Base-by-base conservation (phyloP, 331 rosid genomes). In the Telfairia occidentalis region DNA sequence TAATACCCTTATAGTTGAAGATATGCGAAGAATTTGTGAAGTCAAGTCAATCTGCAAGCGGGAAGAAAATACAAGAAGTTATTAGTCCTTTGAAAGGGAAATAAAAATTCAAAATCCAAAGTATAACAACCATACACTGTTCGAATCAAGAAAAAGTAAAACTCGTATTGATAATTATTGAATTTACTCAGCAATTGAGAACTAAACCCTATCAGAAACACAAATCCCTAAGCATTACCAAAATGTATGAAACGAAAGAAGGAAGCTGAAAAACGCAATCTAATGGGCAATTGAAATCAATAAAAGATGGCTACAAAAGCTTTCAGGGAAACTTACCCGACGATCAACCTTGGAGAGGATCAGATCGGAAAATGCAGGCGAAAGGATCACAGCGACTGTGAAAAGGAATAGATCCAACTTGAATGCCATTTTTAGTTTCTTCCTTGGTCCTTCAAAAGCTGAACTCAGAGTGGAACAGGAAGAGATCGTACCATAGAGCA, bases 281-380 rank as follows among this genome's bases (percentile, higher is more conserved):
- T 18, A 45, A 46, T 43, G 74, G 13, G 74, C 24, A 30, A 59
- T 12, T 9, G 35, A 15, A 43, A 59, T 11, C 11, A 6, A 29
- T 15, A 50, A 66, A 72, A n/a, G 37, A 53, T 24, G 15, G 32
- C 19, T n/a, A 59, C 2, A 2, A 63, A 63, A 28, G 28, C 45
- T 1, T 73, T 35, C 37, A 52, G 43, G 5, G 45, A 70, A 69
- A 87, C 92, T 85, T 90, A 95, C 97, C 2, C 99, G 97, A 50
- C 99, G 96, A 84, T 92, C 97, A 78, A 95, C 97, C 85, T 82
- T 95, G 84, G 92, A 48, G 82, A 95, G 85, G 83, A 92, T 82
- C 58, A 95, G 96, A 92, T 95, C 96, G 74, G 97, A 95, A 64
- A 89, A 38, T 7, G 73, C 97, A 6, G 91, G 85, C 5, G 85